Percentiles rank a stretch among this genome's conserved stretches.
Evolutionary conservation across 2,329 filamentous ascomycete genomes (phyloP).

Genomic region (Microdochium bolleyi): DNA sequence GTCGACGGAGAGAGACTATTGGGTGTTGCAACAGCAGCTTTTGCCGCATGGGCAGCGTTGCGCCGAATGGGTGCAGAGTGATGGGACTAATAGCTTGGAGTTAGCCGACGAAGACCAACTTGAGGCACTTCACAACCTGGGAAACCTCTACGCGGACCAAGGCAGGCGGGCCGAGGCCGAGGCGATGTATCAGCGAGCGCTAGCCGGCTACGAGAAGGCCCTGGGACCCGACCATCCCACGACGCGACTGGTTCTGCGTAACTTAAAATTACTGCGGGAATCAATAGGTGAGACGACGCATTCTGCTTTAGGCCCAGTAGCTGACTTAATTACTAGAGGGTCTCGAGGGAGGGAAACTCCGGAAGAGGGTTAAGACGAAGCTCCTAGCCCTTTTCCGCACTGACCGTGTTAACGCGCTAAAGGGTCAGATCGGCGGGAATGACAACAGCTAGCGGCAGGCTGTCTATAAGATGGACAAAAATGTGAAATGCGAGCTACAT

Average conservation of each 20-base stretch:
- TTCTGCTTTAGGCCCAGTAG: neutral
- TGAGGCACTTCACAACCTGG: slow-evolving; percentile 1
- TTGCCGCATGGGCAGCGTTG: slow-evolving; percentile 2
- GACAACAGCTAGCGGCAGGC: neutral
- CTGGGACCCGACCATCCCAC: slow-evolving; percentile 1
- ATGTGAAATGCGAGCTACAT: neutral
- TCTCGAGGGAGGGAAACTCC: neutral
- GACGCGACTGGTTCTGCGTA: neutral
- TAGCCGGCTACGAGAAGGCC: slow-evolving; percentile 2
- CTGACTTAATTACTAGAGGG: neutral
- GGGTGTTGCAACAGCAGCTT: slow-evolving; percentile 6
- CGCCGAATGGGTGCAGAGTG: slow-evolving; percentile 6
- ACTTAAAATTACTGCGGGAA: neutral
- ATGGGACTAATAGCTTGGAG: neutral
- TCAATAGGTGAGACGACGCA: neutral
- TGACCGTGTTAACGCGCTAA: neutral
- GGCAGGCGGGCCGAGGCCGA: slow-evolving; percentile 3
- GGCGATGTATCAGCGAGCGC: slow-evolving; percentile 4
- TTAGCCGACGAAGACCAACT: neutral
- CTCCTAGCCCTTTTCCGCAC: neutral
- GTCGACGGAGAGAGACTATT: neutral
- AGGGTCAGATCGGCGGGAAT: neutral
- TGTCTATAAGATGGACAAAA: neutral
- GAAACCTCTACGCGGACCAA: neutral
- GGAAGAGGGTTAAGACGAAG: neutral